Evolutionary conservation across 2,329 filamentous ascomycete species (phyloP).

Genomic region (Dothistroma pini): DNA sequence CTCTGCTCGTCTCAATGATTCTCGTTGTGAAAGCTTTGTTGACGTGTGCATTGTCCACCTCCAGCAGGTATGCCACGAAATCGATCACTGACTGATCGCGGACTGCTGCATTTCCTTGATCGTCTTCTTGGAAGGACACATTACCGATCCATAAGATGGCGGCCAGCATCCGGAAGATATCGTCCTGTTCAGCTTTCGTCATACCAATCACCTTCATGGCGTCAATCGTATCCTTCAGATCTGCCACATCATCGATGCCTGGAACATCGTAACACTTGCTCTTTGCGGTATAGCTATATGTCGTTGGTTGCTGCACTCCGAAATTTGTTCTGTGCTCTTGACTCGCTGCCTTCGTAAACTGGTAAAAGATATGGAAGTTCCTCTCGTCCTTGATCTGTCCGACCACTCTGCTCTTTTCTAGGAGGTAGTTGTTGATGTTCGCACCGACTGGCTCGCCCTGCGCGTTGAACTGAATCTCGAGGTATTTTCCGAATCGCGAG

Average conservation of each 20-base stretch:
- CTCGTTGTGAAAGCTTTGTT: constrained; percentile 86
- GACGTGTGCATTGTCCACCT: constrained; percentile 76
- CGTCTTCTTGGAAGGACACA: constrained; percentile 83
- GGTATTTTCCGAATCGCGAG: constrained; percentile 95
- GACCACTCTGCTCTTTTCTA: constrained; percentile 93
- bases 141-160: constrained; percentile 94
- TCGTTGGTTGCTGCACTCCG: constrained; percentile 85
- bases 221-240: constrained; percentile 84
- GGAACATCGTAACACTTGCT: constrained; percentile 94
- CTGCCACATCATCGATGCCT: constrained; percentile 85
- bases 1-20: constrained; percentile 69
- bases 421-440: constrained; percentile 95
- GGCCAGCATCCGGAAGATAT: constrained; percentile 93
- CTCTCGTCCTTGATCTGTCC: constrained; percentile 93
- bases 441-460: constrained; percentile 91
- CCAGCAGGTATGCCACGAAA: constrained; percentile 89
- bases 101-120: constrained; percentile 82
- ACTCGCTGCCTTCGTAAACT: constrained; percentile 95
- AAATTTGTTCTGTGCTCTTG: constrained; percentile 81
- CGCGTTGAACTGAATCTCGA: constrained; percentile 92
- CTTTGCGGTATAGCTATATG: constrained; percentile 88
- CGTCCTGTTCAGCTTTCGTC: constrained; percentile 82
- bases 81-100: constrained; percentile 87
- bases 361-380: constrained; percentile 99
- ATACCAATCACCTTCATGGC: constrained; percentile 96